A percentile compares a stretch with the other conserved stretches of the same genome.
phyloP scores from a whole-genome alignment of 73 alveolate genomes.

The Urostyla sp. region DNA sequence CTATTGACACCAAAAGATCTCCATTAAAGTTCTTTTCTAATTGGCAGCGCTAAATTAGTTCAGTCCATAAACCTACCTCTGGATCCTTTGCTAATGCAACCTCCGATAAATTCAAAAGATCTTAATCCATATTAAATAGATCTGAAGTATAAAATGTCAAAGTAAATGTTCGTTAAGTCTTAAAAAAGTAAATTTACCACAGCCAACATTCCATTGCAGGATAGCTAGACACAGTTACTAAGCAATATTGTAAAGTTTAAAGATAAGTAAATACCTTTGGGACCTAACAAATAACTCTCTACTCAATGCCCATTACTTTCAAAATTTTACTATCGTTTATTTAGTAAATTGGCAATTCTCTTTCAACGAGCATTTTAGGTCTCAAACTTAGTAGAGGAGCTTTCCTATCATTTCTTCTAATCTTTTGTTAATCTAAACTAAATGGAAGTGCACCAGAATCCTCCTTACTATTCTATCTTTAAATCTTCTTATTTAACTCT shows the following conservation, averaged over 20 bases:
- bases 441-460: conserved; percentile 51
- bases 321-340: conserved; percentile 6
- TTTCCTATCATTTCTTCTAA: conserved; percentile 6
- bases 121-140: conserved; percentile 60
- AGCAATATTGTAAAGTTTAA: background rate
- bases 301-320: background rate
- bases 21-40: conserved; percentile 38
- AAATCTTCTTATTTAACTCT: conserved; percentile 18
- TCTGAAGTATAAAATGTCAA: conserved; percentile 65
- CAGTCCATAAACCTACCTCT: conserved; percentile 52
- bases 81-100: conserved; percentile 7
- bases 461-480: conserved; percentile 28
- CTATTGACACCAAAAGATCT: conserved; percentile 35
- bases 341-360: conserved; percentile 56
- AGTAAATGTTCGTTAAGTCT: conserved; percentile 53
- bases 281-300: background rate
- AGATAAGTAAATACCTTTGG: conserved; percentile 18
- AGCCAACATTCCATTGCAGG: conserved; percentile 71
- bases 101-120: background rate
- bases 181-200: conserved; percentile 52
- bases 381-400: conserved; percentile 59
- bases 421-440: conserved; percentile 44
- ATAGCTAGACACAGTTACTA: conserved; percentile 48
- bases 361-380: conserved; percentile 51
- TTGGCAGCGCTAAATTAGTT: conserved; percentile 26